Percentiles rank a stretch among this genome's conserved stretches.
phyloP scores from a whole-genome alignment of 257 asterid genomes.

The Primulina eburnea region DNA sequence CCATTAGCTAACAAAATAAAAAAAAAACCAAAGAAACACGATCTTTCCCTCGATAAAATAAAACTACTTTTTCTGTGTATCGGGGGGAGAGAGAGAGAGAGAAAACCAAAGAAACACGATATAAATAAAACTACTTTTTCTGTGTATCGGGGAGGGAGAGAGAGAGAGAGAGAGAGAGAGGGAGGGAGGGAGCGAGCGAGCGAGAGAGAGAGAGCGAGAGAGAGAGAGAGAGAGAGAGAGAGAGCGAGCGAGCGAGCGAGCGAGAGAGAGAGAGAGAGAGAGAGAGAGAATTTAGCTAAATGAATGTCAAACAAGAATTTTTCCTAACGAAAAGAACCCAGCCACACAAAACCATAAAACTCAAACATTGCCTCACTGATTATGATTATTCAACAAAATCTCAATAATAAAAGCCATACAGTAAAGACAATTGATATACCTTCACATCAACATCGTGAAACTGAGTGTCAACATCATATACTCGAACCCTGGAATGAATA shows the following conservation, averaged over 20 bases:
- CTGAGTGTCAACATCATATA: constrained; percentile 86
- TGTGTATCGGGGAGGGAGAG: neutral
- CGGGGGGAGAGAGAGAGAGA: neutral
- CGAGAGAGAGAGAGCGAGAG: neutral
- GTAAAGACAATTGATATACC: constrained; percentile 41
- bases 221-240: neutral
- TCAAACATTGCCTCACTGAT: neutral
- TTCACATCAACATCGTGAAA: constrained; percentile 72
- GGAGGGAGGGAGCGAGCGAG: no score
- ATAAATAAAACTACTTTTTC: neutral
- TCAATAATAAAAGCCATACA: constrained; percentile 16
- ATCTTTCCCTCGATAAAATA: neutral
- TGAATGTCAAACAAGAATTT: neutral
- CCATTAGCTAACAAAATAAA: neutral
- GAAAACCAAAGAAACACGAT: neutral
- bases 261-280: neutral
- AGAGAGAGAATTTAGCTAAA: constrained; percentile 7
- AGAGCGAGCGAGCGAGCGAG: no score
- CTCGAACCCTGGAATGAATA: constrained; percentile 64
- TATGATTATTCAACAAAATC: constrained; percentile 13
- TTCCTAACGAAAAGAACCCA: neutral
- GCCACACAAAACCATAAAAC: constrained; percentile 1
- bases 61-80: neutral
- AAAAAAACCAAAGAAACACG: neutral
- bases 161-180: no score